Percentiles rank a stretch among this genome's conserved stretches.
These are phyloP conservation scores for Pilatotrama ljubarskyi DNA, from an alignment of 768 basidiomycete species.

Conservation along the genomic window DNA sequence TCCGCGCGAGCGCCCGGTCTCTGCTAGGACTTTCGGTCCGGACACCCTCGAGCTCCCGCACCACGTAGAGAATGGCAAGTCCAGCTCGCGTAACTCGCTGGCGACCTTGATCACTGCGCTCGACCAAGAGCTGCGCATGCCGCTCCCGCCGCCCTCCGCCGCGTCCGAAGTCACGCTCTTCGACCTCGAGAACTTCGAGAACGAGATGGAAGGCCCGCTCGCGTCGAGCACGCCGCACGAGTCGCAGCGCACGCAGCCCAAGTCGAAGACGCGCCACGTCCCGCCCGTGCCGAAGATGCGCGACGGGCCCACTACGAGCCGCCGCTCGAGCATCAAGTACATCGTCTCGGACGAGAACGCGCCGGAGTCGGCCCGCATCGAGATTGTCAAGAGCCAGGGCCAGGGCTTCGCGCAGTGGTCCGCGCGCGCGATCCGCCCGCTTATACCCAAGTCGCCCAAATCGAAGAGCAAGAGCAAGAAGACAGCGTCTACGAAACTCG, in stretches of 20 bases:
- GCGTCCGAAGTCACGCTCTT: constrained; percentile 64
- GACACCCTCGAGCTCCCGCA: constrained; percentile 46
- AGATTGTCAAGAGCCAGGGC: background rate
- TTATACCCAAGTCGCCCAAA: constrained; percentile 56
- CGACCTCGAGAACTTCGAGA: constrained; percentile 38
- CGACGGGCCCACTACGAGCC: constrained; percentile 24
- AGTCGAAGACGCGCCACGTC: constrained; percentile 22
- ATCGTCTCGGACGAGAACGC: constrained; percentile 56
- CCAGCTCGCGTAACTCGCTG: constrained; percentile 54
- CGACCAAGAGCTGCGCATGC: constrained; percentile 30
- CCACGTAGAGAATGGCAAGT: constrained; percentile 50
- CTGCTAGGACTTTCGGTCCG: constrained; percentile 28
- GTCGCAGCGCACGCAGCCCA: constrained; percentile 31
- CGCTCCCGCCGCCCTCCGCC: constrained; percentile 47
- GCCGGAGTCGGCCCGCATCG: constrained; percentile 10
- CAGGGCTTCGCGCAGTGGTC: constrained; percentile 24
- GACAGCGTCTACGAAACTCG: constrained; percentile 22
- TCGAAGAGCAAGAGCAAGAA: constrained; percentile 53
- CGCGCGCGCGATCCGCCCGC: constrained; percentile 46
- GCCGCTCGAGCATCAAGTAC: constrained; percentile 65
- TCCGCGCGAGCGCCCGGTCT: constrained; percentile 11
- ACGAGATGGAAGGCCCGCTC: constrained; percentile 41
- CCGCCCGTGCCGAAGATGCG: constrained; percentile 29
- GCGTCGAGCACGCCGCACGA: constrained; percentile 69
- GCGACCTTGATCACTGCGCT: constrained; percentile 40